These are phyloP conservation scores for Podila epigama DNA, from an alignment of 192 early-diverging fungal genomes.

Conservation along the genomic window DNA sequence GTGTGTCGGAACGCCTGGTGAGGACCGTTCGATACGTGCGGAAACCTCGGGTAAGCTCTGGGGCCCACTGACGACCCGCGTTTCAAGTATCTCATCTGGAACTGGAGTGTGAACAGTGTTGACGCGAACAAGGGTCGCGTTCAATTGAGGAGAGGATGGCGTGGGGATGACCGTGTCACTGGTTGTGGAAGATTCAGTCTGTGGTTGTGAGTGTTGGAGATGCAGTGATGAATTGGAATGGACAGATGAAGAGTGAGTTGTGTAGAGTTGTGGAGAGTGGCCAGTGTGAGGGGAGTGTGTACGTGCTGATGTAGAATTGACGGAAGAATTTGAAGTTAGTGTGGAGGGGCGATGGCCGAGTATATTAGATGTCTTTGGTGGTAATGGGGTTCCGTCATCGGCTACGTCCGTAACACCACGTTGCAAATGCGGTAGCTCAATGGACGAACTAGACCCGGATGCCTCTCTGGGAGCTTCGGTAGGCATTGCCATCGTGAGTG, in stretches of 20 bases:
- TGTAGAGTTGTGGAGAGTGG: background rate
- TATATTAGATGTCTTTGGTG: no score
- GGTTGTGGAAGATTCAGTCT: background rate
- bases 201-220: background rate
- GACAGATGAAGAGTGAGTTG: background rate
- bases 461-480: no score
- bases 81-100: background rate
- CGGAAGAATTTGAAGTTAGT: background rate
- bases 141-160: background rate
- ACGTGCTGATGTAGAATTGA: background rate
- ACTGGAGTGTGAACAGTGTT: background rate
- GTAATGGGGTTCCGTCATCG: no score
- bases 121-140: background rate
- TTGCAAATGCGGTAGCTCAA: no score
- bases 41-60: conserved; percentile 36
- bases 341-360: background rate
- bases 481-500: no score
- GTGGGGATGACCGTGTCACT: background rate
- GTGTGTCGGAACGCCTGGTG: conserved; percentile 25
- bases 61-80: background rate
- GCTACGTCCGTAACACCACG: no score
- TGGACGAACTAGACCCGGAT: no score
- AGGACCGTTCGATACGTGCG: conserved; percentile 14
- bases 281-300: background rate
- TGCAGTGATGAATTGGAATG: background rate